Base-by-base conservation (phyloP, 306 rosid species). In the Cucurbita maxima region DNA sequence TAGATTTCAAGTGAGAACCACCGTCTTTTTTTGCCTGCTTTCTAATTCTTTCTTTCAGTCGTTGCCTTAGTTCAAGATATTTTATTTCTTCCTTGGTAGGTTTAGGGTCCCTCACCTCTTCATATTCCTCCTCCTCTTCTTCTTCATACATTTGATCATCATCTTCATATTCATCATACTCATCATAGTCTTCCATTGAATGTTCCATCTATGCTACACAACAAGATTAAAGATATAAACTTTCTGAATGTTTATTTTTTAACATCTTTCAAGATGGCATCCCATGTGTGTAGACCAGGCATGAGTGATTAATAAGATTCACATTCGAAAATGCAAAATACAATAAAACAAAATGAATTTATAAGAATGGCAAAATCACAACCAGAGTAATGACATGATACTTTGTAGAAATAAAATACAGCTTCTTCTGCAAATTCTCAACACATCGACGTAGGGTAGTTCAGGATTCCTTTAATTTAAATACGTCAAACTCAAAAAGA, bases 51-150 rank as follows among this genome's bases (percentile, higher is more conserved):
- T 92, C 96, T 84, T 92, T 92, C 83, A 87, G 76, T 19, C 80
- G 78, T 79, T 90, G 86, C 80, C 96, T 90, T 83, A 84, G 78
- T 74, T 76, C 91, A 74, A 92, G 96, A 70, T 83, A 90, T 13
- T 87, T 89, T 72, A 81, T 11, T 81, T 84, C 93, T 72, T 90
- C 98, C 79, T 86, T 86, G 5, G 91, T 82, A 6, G 88, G 96
- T 72, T 83, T 86, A 18, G 52, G 90, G 71, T 84, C 89, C 72
- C 81, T 84, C 66, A 80, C 82, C 81, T 75, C 89, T 51, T 77
- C 85, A 3, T 86, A 66, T 19, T 83, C 86, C 3, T 76, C 88
- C 3, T 76, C 88, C 64, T 77, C 91, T 69, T 56, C 92, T 40
- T 84, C 92, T 25, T 58, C 76, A 30, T 30, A 30, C 54, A 75